Percentiles rank a stretch among this genome's conserved stretches.
Evolutionary conservation across 306 rosid species (phyloP).

Genomic region (Cicer pinnatifidum): DNA sequence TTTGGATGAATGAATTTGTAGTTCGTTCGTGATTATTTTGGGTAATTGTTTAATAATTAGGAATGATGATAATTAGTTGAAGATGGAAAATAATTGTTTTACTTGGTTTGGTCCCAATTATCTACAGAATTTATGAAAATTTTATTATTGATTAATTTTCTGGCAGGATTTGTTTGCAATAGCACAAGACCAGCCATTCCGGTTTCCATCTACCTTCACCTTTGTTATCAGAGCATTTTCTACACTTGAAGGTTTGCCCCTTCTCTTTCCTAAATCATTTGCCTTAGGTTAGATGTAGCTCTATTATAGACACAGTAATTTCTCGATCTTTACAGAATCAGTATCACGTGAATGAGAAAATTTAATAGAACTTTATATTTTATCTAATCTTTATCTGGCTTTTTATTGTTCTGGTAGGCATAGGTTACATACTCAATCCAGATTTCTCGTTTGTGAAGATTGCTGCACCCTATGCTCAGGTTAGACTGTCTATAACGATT

Average conservation of each 20-base stretch:
- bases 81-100: slow-evolving; percentile 10
- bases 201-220: slow-evolving; percentile 89
- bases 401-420: slow-evolving; percentile 55
- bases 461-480: slow-evolving; percentile 99
- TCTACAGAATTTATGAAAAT: not conserved
- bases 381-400: slow-evolving; percentile 7
- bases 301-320: too few species aligned
- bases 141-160: slow-evolving; percentile 28
- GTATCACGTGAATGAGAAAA: not conserved
- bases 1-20: not conserved
- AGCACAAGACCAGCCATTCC: slow-evolving; percentile 89
- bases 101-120: not conserved
- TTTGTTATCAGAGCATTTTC: slow-evolving; percentile 90
- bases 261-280: not conserved
- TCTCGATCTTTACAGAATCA: not conserved
- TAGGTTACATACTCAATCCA: slow-evolving; percentile 80
- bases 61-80: slow-evolving; percentile 2
- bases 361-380: not conserved
- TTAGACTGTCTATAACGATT: slow-evolving; percentile 35
- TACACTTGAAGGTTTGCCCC: slow-evolving; percentile 77
- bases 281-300: not conserved
- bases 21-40: slow-evolving; percentile 14
- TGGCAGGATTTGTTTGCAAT: slow-evolving; percentile 88
- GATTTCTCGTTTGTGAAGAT: slow-evolving; percentile 89
- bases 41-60: not conserved